These are phyloP conservation scores for Tuber microsphaerosporum DNA, from an alignment of 495 filamentous ascomycete genomes.

Conservation along the genomic window DNA sequence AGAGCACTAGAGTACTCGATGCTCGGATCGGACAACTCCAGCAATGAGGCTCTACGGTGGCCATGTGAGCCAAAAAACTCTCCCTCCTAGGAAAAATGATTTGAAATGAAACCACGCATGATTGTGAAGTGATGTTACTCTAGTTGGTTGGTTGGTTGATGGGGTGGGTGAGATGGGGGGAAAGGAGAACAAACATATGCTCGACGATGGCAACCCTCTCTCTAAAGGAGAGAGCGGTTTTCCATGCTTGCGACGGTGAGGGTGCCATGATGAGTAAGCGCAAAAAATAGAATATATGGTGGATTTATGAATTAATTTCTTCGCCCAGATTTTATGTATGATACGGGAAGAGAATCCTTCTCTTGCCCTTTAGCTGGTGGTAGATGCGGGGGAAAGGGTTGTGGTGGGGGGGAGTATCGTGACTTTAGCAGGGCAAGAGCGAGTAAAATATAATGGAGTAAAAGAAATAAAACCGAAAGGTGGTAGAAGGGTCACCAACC, in stretches of 20 bases:
- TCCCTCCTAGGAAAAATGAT: conserved; percentile 23
- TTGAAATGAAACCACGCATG: background rate
- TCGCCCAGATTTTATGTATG: background rate
- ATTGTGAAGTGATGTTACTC: background rate
- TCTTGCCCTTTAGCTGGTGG: background rate
- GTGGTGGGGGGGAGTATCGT: background rate
- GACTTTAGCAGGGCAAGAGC: background rate
- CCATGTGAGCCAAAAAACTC: conserved; percentile 16
- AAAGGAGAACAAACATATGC: conserved; percentile 44
- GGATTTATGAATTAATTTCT: conserved; percentile 1
- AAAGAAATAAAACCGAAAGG: background rate
- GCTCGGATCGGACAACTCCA: conserved; percentile 18
- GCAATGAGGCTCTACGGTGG: conserved; percentile 35
- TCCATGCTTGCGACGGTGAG: conserved; percentile 22
- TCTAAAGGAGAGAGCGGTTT: conserved; percentile 25
- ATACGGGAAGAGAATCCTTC: background rate
- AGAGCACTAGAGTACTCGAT: conserved; percentile 26
- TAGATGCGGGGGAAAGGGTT: background rate
- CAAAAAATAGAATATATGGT: background rate
- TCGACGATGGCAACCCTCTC: conserved; percentile 42
- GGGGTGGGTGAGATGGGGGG: background rate
- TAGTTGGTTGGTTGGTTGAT: background rate
- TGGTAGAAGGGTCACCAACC: background rate
- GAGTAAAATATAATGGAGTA: background rate
- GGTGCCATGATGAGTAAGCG: background rate